Base-by-base conservation (phyloP, 257 asterid species). In the Solanum stenotomum region DNA sequence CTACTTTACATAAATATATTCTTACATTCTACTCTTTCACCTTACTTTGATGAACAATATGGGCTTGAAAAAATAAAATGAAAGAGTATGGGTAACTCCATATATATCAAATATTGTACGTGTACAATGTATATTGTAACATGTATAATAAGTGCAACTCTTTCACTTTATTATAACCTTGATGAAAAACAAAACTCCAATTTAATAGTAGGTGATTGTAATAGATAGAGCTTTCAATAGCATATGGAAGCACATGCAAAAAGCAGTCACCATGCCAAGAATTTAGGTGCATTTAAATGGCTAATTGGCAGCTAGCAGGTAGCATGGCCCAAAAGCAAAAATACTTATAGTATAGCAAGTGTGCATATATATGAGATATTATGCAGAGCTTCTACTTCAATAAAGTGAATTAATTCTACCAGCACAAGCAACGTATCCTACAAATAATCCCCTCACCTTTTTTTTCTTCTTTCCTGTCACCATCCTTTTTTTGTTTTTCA, bases 231-330 rank as follows among this genome's bases (percentile, higher is more conserved):
- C 12, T 82, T 71, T 83, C 42, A 35, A 87, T 29, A 23, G 84
- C 35, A 37, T 76, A 83, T 83, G 83, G 65, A 83, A 67, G 85
- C 88, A 85, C 87, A 78, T 86, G 88, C 84, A 89, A 65, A 85
- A 78, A 85, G 87, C 83, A 78, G 44, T 35, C 87, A 67, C 76
- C 68, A 81, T 81, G 85, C 85, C 85, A 46, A 46, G 85, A 81
- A 81, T 81, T 81, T 81, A 81, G 85, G 40, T 81, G 70, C 49
- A 18, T 81, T 16, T 81, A 46, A 81, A 81, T 81, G 85, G 42
- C 42, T 15, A 27, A 46, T 44, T 79, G 85, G 65, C 84, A 79
- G 82, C 49, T 35, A 35, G 61, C 61, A 0, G 82, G 29, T 33
- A 75, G 85, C 85, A 81, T 81, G 85, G 68, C 68, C 85, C 44